These are phyloP conservation scores for Acanthamoeba sp. DNA, from an alignment of 208 protist genomes.

Conservation along the genomic window DNA sequence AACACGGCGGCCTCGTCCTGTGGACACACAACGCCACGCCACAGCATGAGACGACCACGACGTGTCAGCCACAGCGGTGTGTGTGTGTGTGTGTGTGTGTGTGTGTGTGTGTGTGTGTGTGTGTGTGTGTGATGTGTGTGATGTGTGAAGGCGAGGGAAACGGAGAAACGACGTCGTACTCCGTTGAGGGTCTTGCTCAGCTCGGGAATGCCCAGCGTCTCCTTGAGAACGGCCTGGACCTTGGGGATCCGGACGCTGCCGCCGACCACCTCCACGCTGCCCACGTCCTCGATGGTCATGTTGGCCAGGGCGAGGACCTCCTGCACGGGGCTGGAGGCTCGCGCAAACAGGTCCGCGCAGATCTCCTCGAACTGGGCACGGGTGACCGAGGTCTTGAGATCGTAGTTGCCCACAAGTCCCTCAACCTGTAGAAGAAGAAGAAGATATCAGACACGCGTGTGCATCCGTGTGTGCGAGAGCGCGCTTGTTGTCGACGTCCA, in stretches of 20 bases:
- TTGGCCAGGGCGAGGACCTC: not conserved
- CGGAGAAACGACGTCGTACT: not conserved
- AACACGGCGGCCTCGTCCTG: slow-evolving; percentile 80
- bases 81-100: too few species aligned
- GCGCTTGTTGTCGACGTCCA: too few species aligned
- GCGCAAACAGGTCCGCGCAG: slow-evolving; percentile 89
- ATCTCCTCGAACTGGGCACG: slow-evolving; percentile 90
- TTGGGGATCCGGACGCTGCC: slow-evolving; percentile 79
- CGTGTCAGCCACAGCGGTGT: too few species aligned
- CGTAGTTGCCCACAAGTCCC: slow-evolving; percentile 91
- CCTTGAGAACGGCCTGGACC: slow-evolving; percentile 78
- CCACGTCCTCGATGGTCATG: slow-evolving; percentile 61
- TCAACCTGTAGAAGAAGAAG: slow-evolving; percentile 84
- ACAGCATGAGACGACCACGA: not conserved
- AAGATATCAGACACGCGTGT: too few species aligned
- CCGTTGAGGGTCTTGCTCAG: slow-evolving; percentile 61
- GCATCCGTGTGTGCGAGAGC: too few species aligned
- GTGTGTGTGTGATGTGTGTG: too few species aligned
- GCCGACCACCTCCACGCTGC: slow-evolving; percentile 78
- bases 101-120: too few species aligned
- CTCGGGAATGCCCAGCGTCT: slow-evolving; percentile 68
- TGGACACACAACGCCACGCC: not conserved
- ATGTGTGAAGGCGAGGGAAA: too few species aligned
- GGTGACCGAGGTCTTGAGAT: slow-evolving; percentile 88
- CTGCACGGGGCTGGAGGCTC: slow-evolving; percentile 83